phyloP scores from a whole-genome alignment of 768 basidiomycete species.

The Trametes cinnabarina region DNA sequence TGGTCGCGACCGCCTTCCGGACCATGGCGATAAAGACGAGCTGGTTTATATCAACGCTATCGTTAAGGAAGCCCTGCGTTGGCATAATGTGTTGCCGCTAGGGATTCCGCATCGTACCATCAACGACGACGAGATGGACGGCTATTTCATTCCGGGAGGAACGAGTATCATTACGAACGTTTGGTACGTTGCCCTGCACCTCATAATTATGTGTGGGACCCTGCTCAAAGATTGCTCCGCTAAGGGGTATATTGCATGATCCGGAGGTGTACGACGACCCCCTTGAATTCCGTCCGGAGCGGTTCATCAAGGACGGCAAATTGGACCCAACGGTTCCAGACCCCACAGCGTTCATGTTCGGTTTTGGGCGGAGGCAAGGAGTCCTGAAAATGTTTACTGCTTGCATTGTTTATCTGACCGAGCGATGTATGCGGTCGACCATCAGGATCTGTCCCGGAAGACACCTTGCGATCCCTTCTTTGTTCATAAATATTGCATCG shows the following conservation, averaged over 20 bases:
- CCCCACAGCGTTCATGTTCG: background rate
- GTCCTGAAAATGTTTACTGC: too few species aligned
- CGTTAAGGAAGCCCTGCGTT: conserved; percentile 22
- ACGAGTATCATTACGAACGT: conserved; percentile 25
- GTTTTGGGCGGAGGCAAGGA: background rate
- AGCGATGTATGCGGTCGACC: background rate
- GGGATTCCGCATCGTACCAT: conserved; percentile 10
- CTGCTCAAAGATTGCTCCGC: background rate
- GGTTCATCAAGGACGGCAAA: background rate
- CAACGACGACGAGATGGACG: conserved; percentile 27
- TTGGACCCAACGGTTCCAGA: background rate
- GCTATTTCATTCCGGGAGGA: conserved; percentile 28
- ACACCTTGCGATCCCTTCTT: background rate
- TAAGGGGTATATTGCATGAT: conserved; percentile 25
- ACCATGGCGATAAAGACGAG: conserved; percentile 9
- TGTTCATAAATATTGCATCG: conserved; percentile 10
- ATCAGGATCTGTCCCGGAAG: conserved; percentile 8
- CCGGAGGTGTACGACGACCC: conserved; percentile 23
- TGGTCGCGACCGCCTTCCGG: conserved; percentile 24
- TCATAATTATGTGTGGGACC: background rate
- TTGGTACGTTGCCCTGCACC: conserved; percentile 11
- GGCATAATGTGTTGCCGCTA: conserved; percentile 23
- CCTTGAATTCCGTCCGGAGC: conserved; percentile 21
- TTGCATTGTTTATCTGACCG: too few species aligned
- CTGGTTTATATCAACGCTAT: conserved; percentile 23